Percentiles rank a stretch among this genome's conserved stretches.
Evolutionary conservation across 2,329 filamentous ascomycete genomes (phyloP).

Genomic region (Pseudophaeomoniella oleicola): DNA sequence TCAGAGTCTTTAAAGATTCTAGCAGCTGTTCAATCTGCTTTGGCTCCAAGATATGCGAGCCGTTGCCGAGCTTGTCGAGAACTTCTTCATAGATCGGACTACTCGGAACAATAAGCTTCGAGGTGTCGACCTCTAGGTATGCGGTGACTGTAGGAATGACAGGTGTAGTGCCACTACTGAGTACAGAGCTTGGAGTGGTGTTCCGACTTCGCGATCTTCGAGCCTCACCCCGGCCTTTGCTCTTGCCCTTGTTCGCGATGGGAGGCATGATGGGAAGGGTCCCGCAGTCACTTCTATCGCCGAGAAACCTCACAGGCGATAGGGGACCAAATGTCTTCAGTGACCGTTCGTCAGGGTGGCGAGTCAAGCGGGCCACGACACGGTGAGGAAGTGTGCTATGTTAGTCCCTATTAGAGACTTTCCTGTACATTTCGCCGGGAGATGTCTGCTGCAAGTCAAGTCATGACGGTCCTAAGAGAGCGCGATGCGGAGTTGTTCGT

Average conservation of each 20-base stretch:
- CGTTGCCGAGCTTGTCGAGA: slow-evolving; percentile 38
- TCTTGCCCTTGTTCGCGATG: slow-evolving; percentile 29
- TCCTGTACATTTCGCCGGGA: no score
- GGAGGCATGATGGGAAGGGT: slow-evolving; percentile 21
- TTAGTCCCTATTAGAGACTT: no score
- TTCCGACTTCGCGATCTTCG: slow-evolving; percentile 45
- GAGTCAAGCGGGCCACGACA: no score
- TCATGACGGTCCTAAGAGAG: no score
- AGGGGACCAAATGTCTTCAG: no score
- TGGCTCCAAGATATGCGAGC: slow-evolving; percentile 31
- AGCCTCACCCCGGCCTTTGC: slow-evolving; percentile 35
- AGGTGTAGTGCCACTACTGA: slow-evolving; percentile 28
- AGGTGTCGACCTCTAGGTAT: slow-evolving; percentile 39
- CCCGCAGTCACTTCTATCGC: no score
- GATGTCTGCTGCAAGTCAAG: no score
- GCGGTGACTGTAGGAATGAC: slow-evolving; percentile 21
- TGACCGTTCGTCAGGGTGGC: no score
- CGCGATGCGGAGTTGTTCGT: no score
- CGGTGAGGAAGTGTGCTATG: no score
- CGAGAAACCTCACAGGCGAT: no score
- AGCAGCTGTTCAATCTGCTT: slow-evolving; percentile 34
- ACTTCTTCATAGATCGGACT: slow-evolving; percentile 42
- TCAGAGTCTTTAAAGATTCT: slow-evolving; percentile 39
- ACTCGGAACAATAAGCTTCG: slow-evolving; percentile 31
- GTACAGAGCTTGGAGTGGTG: slow-evolving; percentile 44